Base-by-base conservation (phyloP, 1,284 basidiomycete genomes). In the Irpex sp. region DNA sequence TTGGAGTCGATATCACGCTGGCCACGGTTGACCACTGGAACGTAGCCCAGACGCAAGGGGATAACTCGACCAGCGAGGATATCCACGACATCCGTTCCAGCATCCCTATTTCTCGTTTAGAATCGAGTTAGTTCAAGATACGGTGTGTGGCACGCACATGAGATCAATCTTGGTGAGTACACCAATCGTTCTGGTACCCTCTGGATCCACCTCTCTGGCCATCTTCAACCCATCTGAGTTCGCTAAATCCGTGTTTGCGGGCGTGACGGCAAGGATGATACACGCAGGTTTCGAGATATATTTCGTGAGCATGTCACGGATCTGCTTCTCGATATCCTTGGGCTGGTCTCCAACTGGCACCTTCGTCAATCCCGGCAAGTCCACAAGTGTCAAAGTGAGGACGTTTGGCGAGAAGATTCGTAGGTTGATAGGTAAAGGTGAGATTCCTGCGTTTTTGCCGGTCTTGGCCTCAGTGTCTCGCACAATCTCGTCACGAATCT, bases 291-390 rank as follows among this genome's bases (percentile, higher is more conserved):
- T 95, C 19, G 93, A 90, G 75, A 99, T 98, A 77, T 92, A 98
- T 78, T 97, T 97, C 75, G 94, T 78, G 62, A 98, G 82, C 97
- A 99, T 98, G 64, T 98, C 97, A 64, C 86, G 85, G 71, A 99
- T 99, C 78, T 98, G 97, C 75, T 93, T 94, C 82, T 99, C 97
- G 67, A 99, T 98, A 77, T 98, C 97, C 67, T 91, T 87, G 8
- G 97, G 97, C 75, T 99, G 97, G 80, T 99, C 97, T 51, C 97
- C 97, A 55, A 98, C 96, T 15, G 97, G 97, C 8, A 95, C 92
- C 79, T 97, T 97, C 51, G 97, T 98, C 62, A 98, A 79, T 75
- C 97, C 97, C 61, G 97, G 97, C 60, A 99, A 81, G 81, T 99
- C 97, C 78, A 99, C 96, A 60, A 99, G 86, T 19, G 97, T 99